Conservation (phyloP, 441 rosid genomes). For the Populus hybrid region DNA sequence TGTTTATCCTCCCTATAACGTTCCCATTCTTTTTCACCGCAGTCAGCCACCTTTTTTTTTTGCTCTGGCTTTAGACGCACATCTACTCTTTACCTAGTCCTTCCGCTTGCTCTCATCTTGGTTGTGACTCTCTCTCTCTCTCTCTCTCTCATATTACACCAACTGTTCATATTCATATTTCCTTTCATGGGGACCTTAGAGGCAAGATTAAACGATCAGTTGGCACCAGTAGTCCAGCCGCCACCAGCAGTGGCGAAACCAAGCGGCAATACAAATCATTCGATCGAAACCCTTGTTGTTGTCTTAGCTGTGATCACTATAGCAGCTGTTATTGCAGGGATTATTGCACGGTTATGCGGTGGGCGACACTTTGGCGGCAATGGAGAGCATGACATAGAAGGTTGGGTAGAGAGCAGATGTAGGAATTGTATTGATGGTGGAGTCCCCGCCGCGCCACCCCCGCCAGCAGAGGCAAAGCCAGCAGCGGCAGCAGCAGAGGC, state of each 20-base stretch:
- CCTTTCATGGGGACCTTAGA: conserved; percentile 28
- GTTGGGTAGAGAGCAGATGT: conserved; percentile 84
- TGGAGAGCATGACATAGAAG: conserved; percentile 85
- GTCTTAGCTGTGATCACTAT: conserved; percentile 82
- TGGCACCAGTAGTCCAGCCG: conserved; percentile 35
- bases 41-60: background rate
- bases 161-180: conserved; percentile 15
- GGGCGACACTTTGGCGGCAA: conserved; percentile 66
- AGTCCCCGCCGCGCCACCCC: conserved; percentile 42
- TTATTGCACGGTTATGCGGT: conserved; percentile 72
- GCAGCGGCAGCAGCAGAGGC: conserved; percentile 34
- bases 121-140: background rate
- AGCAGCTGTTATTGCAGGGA: conserved; percentile 66
- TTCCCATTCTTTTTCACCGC: background rate
- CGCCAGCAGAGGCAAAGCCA: conserved; percentile 40
- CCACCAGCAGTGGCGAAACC: conserved; percentile 43
- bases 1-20: background rate
- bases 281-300: conserved; percentile 76
- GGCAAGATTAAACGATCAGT: conserved; percentile 36
- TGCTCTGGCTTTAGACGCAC: background rate
- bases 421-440: conserved; percentile 90
- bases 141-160: background rate
- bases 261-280: conserved; percentile 44
- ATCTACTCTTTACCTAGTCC: background rate
- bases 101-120: background rate